Conservation (phyloP, 2,329 filamentous ascomycete species). For the Verticillium albo-atrum region DNA sequence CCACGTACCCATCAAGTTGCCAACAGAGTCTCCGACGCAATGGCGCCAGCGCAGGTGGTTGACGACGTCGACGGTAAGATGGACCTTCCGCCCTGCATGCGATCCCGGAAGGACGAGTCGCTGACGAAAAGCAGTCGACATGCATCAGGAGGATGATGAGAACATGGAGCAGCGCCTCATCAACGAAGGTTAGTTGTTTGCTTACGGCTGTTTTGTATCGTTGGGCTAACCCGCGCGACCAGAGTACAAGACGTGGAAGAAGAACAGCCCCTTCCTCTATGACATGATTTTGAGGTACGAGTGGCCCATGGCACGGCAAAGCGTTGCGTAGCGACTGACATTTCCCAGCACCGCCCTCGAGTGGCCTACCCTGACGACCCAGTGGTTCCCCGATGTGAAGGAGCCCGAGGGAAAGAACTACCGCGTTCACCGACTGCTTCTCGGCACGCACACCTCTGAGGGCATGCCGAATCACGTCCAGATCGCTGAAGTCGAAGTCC, state of each 20-base stretch:
- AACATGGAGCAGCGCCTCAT: conserved; percentile 80
- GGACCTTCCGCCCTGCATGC: background rate
- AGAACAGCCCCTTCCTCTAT: conserved; percentile 97
- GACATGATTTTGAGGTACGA: conserved; percentile 84
- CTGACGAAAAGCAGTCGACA: conserved; percentile 29
- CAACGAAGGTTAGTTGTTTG: conserved; percentile 67
- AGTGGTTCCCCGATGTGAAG: conserved; percentile 97
- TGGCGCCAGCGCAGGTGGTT: conserved; percentile 43
- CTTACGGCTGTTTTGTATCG: background rate
- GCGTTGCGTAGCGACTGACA: conserved; percentile 6
- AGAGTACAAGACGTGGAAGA: conserved; percentile 99
- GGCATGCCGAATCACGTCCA: conserved; percentile 86
- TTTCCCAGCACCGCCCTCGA: conserved; percentile 73
- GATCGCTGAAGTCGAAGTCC: conserved; percentile 90
- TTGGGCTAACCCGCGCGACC: background rate
- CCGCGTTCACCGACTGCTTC: conserved; percentile 79
- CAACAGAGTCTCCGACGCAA: conserved; percentile 14
- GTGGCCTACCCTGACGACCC: conserved; percentile 94
- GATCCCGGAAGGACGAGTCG: background rate
- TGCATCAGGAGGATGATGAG: conserved; percentile 64
- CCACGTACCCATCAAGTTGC: too few species aligned
- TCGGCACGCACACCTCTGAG: conserved; percentile 91
- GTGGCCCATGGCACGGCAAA: background rate
- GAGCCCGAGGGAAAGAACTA: conserved; percentile 82
- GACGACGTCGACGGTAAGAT: conserved; percentile 45